Evolutionary conservation across 352 stramenopile species (phyloP), one percentile per base, ranked within the genome.

Genomic region (Globisporangium polare): DNA sequence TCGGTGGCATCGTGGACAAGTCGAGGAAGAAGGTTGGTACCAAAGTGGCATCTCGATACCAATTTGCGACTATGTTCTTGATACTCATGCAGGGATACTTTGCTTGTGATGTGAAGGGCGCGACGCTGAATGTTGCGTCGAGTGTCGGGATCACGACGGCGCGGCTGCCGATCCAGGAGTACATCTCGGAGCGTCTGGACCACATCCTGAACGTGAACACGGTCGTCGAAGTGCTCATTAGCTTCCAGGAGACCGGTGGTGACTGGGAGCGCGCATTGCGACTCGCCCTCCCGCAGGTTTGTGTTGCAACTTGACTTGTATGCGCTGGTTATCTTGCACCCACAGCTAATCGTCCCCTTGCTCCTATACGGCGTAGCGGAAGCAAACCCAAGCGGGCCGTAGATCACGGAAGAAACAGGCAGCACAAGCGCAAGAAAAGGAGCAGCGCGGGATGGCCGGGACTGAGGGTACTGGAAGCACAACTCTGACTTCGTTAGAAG

Each of bases 151-250:
- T 93, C 50, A 63, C 63, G 18, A 91, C 80, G 5, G 80, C 72
- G 13, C 74, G 84, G 20, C 54, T 93, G 43, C 84, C 84, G 20
- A 90, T 93, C 60, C 84, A 90, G 49, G 84, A 93, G 60, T 60
- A 86, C 58, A 77, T 89, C 37, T 70, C 73, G 3, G 72, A 89
- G 58, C 76, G 84, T 3, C 62, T 86, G 20, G 81, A 91, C 56
- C 84, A 93, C 53, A 91, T 93, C 37, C 65, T 93, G 42, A 93
- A 91, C 61, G 80, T 93, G 26, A 91, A 93, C 62, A 90, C 81
- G 37, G 78, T 93, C 29, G 53, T 86, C 18, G 82, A 90, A 31
- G 80, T 90, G 55, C 72, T 92, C 37, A 87, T 86, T 43, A 67
- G 75, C 9, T 88, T 84, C 41, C 67, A 70, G 27, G 65, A 73